phyloP scores from a whole-genome alignment of 306 rosid species.

The Glycyrrhiza uralensis region DNA sequence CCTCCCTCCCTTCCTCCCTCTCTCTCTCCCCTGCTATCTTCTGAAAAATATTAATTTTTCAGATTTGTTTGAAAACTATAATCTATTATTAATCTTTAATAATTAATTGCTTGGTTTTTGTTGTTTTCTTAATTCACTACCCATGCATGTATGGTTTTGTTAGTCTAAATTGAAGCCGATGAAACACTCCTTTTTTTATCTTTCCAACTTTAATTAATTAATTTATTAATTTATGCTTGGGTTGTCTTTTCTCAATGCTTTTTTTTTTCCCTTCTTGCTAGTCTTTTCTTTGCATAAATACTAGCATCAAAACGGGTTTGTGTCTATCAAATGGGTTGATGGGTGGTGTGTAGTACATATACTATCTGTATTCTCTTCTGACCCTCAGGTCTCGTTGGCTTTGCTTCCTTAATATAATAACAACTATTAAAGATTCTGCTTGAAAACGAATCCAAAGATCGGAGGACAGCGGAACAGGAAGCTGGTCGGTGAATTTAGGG shows the following conservation, averaged over 20 bases:
- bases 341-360: no score
- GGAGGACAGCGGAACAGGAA: background rate
- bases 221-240: no score
- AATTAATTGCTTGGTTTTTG: background rate
- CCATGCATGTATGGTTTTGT: conserved; percentile 45
- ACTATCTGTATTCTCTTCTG: no score
- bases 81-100: background rate
- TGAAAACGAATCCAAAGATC: background rate
- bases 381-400: conserved; percentile 8
- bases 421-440: background rate
- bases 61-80: background rate
- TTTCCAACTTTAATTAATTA: no score
- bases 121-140: background rate
- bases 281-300: no score
- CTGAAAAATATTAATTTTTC: background rate
- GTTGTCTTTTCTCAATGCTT: no score
- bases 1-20: background rate
- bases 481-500: conserved; percentile 17
- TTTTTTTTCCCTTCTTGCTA: no score
- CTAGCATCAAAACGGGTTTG: no score
- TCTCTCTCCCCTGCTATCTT: background rate
- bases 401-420: background rate
- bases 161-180: no score
- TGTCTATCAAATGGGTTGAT: no score
- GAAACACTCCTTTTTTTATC: no score